These are phyloP conservation scores for Lactifluus echinatus DNA, from an alignment of 768 basidiomycete species.

Conservation along the genomic window DNA sequence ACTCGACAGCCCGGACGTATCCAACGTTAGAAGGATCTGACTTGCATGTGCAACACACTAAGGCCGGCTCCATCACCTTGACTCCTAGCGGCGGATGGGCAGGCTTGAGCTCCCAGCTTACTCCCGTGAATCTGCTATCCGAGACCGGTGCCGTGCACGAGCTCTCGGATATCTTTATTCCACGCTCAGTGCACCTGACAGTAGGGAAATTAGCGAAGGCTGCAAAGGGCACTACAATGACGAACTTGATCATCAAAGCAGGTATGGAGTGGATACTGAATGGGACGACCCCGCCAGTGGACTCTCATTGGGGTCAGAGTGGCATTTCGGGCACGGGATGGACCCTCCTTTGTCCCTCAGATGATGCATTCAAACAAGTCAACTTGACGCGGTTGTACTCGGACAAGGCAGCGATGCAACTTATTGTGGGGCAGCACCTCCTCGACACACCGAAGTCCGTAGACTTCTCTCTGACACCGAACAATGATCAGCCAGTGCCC, in stretches of 20 bases:
- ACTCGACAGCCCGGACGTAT: slow-evolving; percentile 64
- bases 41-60: slow-evolving; percentile 55
- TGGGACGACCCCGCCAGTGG: slow-evolving; percentile 70
- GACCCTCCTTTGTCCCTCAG: slow-evolving; percentile 86
- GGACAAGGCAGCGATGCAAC: slow-evolving; percentile 43
- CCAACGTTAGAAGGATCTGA: slow-evolving; percentile 81
- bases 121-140: slow-evolving; percentile 64
- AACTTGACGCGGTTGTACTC: slow-evolving; percentile 71
- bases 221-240: slow-evolving; percentile 84
- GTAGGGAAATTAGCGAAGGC: slow-evolving; percentile 87
- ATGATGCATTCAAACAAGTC: slow-evolving; percentile 81
- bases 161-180: slow-evolving; percentile 76
- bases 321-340: slow-evolving; percentile 51
- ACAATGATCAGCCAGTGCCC: slow-evolving; percentile 64
- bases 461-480: slow-evolving; percentile 31
- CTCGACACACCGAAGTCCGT: slow-evolving; percentile 30
- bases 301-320: slow-evolving; percentile 51
- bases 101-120: slow-evolving; percentile 52
- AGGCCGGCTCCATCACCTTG: slow-evolving; percentile 39
- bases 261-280: slow-evolving; percentile 89
- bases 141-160: slow-evolving; percentile 88
- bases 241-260: slow-evolving; percentile 69
- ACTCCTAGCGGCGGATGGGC: slow-evolving; percentile 73
- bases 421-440: slow-evolving; percentile 69
- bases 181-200: slow-evolving; percentile 77